These are phyloP conservation scores for Oldenlandia corymbosa DNA, from an alignment of 257 asterid genomes.

Conservation along the genomic window DNA sequence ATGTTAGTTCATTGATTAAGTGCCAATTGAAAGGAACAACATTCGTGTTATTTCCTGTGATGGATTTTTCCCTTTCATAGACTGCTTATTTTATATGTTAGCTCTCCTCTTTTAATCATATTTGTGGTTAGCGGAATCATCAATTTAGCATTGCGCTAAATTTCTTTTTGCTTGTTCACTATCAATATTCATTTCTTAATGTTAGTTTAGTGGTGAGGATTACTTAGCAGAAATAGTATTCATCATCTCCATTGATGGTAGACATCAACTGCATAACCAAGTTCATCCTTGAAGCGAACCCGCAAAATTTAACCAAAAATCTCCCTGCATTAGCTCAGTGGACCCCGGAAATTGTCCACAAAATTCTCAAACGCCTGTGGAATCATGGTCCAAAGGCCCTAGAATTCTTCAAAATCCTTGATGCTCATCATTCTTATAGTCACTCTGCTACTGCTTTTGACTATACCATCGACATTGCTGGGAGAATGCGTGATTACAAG, in stretches of 20 bases:
- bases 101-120: too few relatives aligned
- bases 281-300: conserved; percentile 43
- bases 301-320: conserved; percentile 31
- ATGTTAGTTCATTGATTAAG: too few relatives aligned
- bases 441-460: conserved; percentile 67
- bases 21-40: too few relatives aligned
- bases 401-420: conserved; percentile 65
- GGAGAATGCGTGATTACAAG: conserved; percentile 68
- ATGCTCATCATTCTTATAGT: conserved; percentile 46
- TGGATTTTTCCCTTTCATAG: too few relatives aligned
- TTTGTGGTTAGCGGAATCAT: too few relatives aligned
- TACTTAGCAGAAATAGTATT: neutral
- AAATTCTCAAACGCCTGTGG: conserved; percentile 85
- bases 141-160: too few relatives aligned
- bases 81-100: too few relatives aligned
- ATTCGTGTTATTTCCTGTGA: too few relatives aligned
- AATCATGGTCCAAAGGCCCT: conserved; percentile 96
- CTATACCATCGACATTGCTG: conserved; percentile 73
- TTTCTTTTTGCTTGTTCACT: too few relatives aligned
- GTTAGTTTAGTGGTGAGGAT: too few relatives aligned
- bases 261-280: conserved; percentile 42
- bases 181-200: neutral
- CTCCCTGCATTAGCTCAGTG: conserved; percentile 40
- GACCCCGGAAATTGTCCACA: conserved; percentile 55
- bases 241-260: conserved; percentile 17